Conservation (phyloP, 2,329 filamentous ascomycete species). For the Clarireedia hainanense region DNA sequence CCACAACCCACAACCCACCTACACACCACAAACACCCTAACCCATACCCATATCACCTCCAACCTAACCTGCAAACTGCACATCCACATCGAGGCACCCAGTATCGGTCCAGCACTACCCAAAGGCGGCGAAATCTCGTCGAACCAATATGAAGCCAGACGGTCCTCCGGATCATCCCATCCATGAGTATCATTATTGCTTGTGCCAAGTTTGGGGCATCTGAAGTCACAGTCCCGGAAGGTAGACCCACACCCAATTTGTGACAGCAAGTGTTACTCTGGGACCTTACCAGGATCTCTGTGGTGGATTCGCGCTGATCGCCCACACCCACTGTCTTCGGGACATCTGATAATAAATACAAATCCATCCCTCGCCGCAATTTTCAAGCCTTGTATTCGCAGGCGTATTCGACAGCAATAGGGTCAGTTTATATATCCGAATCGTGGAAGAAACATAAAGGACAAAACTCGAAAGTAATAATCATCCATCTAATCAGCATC, state of each 20-base stretch:
- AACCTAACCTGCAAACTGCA: constrained; percentile 2
- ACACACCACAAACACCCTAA: not conserved
- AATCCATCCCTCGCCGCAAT: constrained; percentile 35
- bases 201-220: constrained; percentile 28
- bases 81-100: constrained; percentile 21
- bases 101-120: constrained; percentile 23
- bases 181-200: constrained; percentile 17
- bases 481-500: constrained; percentile 16
- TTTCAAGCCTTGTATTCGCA: constrained; percentile 25
- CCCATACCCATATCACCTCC: too few species aligned
- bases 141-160: constrained; percentile 21
- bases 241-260: constrained; percentile 46
- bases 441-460: constrained; percentile 29
- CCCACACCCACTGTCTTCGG: constrained; percentile 39
- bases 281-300: constrained; percentile 38
- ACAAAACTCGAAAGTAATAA: constrained; percentile 22
- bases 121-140: constrained; percentile 19
- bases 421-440: constrained; percentile 3
- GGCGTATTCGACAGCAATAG: constrained; percentile 22
- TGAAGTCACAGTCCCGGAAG: constrained; percentile 24
- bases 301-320: constrained; percentile 44
- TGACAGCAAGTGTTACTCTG: constrained; percentile 38
- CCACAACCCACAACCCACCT: too few species aligned
- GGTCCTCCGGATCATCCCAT: constrained; percentile 16
- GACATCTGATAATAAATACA: constrained; percentile 42